Evolutionary conservation across 495 filamentous ascomycete genomes (phyloP), one percentile per base, ranked within the genome.

Genomic region (Penicillium manginii): DNA sequence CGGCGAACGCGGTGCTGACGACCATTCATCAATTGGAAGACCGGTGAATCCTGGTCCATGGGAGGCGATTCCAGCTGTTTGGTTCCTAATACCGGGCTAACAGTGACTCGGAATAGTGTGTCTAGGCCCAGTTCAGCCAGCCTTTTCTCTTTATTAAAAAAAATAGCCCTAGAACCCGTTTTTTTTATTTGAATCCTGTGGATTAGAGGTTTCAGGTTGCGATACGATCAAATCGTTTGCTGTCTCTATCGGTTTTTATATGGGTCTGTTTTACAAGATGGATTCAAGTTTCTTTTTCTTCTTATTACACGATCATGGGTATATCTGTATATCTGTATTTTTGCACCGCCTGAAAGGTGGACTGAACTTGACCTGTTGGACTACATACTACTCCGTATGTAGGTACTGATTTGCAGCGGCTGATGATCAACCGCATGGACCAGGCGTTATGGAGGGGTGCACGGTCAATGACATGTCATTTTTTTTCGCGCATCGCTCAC

Each of bases 21-120:
- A 9, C 14, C 17, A 17, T 19, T 19, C 7, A 19, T 12, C 6
- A 43, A 43, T 43, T 9, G 40, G 8, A 19, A 17, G 6, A 12
- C 7, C 40, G 40, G 17, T 43, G 40, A 43, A 43, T 43, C 40
- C 40, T 43, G 40, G n/a, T 43, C 40, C 40, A 43, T 43, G 40
- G 40, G 17, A 21, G 40, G 4, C 40, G 6, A 43, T 43, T 18
- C 40, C 40, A 43, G 40, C 40, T 43, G 17, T 43, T 43, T n/a
- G 40, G 40, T 17, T 43, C 40, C 9, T n/a, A n/a, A 43, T 43
- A 2, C 8, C 40, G 4, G 17, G n/a, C 40, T 19, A 43, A 2
- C 3, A 43, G 15, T 43, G 40, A 37, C 15, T 43, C 15, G 40
- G 17, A 39, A n/a, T 14, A 39, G 15, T 2, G 15, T 39, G 35